phyloP scores from a whole-genome alignment of 208 protist species.

The Zelonia costaricensis region DNA sequence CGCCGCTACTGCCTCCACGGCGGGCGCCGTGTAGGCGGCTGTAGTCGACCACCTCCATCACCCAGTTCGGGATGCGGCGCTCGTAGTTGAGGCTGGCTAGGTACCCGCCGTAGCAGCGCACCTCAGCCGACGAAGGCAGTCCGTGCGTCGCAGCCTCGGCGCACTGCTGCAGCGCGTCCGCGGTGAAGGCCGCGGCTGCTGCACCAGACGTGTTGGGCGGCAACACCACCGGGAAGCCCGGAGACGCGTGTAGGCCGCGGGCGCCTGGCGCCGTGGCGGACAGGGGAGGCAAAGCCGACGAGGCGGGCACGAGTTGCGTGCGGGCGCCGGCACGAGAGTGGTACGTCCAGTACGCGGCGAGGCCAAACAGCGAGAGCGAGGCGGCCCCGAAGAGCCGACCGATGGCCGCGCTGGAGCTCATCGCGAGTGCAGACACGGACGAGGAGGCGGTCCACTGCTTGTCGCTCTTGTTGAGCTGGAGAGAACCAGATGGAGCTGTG shows the following conservation, averaged over 20 bases:
- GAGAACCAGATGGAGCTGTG: neutral
- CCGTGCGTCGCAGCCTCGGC: slow-evolving; percentile 36
- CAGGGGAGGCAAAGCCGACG: neutral
- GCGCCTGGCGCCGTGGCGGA: neutral
- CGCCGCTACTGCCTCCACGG: neutral
- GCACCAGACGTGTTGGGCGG: slow-evolving; percentile 22
- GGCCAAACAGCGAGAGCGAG: slow-evolving; percentile 21
- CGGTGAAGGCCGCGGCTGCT: slow-evolving; percentile 6
- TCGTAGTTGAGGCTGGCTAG: slow-evolving; percentile 82
- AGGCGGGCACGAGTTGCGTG: slow-evolving; percentile 18
- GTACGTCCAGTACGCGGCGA: slow-evolving; percentile 20
- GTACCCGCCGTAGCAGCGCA: slow-evolving; percentile 77
- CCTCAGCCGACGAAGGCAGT: slow-evolving; percentile 45
- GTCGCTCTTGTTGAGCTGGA: too few species aligned
- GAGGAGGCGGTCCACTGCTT: neutral
- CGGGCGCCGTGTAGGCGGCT: slow-evolving; percentile 6
- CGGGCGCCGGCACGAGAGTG: slow-evolving; percentile 5
- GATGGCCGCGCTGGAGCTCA: slow-evolving; percentile 20
- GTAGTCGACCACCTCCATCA: slow-evolving; percentile 64
- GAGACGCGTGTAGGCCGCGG: neutral
- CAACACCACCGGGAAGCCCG: slow-evolving; percentile 32
- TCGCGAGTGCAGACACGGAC: neutral
- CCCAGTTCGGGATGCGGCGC: slow-evolving; percentile 78
- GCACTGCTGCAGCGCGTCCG: slow-evolving; percentile 36
- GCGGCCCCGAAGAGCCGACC: slow-evolving; percentile 25